Conservation (phyloP, 208 protist genomes). For the Acanthamoeba pearcei region DNA sequence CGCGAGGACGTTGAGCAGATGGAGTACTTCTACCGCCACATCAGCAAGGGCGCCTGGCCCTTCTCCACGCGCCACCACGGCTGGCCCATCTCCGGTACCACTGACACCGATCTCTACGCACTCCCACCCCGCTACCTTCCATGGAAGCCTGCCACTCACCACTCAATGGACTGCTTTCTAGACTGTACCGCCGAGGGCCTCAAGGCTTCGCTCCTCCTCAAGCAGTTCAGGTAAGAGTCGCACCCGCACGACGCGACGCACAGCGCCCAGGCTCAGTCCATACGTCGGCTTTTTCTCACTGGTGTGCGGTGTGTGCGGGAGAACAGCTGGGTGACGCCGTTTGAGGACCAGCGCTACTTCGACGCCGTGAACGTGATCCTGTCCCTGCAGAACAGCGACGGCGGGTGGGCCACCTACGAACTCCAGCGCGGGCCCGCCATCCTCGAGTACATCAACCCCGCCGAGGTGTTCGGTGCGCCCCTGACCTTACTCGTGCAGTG, state of each 20-base stretch:
- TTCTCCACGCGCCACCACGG: constrained; percentile 97
- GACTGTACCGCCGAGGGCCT: constrained; percentile 98
- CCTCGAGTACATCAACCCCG: constrained; percentile 96
- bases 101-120: neutral
- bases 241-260: neutral
- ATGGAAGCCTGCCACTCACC: no score
- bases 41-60: constrained; percentile 97
- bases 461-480: constrained; percentile 94
- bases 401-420: constrained; percentile 97
- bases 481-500: no score
- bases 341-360: constrained; percentile 81
- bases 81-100: constrained; percentile 95
- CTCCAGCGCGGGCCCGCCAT: constrained; percentile 90
- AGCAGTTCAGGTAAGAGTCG: constrained; percentile 59
- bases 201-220: constrained; percentile 92
- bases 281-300: neutral
- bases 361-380: constrained; percentile 96
- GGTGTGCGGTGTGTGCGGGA: neutral
- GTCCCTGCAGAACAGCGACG: constrained; percentile 95
- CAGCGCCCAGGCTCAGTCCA: neutral
- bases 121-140: no score
- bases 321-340: constrained; percentile 55
- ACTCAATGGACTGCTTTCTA: neutral
- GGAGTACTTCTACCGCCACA: constrained; percentile 94
- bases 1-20: constrained; percentile 92